Conservation (phyloP, 2,329 filamentous ascomycete genomes). For the Cercospora citrullina region DNA sequence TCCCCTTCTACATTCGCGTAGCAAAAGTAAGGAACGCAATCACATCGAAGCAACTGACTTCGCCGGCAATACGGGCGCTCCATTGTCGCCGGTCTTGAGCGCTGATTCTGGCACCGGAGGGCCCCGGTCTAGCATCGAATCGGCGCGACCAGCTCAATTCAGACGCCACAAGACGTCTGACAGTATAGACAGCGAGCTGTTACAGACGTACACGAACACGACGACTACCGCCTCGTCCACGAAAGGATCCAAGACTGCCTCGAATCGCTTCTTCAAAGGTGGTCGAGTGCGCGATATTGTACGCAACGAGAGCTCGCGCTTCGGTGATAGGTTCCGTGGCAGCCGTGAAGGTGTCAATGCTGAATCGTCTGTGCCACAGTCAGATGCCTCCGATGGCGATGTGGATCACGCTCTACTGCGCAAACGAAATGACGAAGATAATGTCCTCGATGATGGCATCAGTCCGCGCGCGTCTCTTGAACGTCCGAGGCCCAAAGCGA, state of each 20-base stretch:
- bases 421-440: slow-evolving; percentile 23
- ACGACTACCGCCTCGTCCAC: slow-evolving; percentile 15
- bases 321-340: slow-evolving; percentile 61
- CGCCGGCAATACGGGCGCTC: slow-evolving; percentile 22
- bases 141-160: slow-evolving; percentile 39
- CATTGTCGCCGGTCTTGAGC: slow-evolving; percentile 22
- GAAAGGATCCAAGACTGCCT: slow-evolving; percentile 53
- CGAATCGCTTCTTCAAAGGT: slow-evolving; percentile 76
- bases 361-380: slow-evolving; percentile 35
- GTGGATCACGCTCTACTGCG: slow-evolving; percentile 36
- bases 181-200: slow-evolving; percentile 49
- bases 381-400: slow-evolving; percentile 52
- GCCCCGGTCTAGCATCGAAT: slow-evolving; percentile 38
- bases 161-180: slow-evolving; percentile 44
- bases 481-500: slow-evolving; percentile 41
- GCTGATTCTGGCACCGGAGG: slow-evolving; percentile 15
- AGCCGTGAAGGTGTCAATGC: slow-evolving; percentile 50
- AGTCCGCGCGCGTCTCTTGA: slow-evolving; percentile 41
- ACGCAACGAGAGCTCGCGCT: slow-evolving; percentile 62
- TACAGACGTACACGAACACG: slow-evolving; percentile 29
- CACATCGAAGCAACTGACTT: slow-evolving; percentile 38
- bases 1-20: slow-evolving; percentile 44
- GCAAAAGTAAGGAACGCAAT: slow-evolving; percentile 40
- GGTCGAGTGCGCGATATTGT: slow-evolving; percentile 73
- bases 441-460: slow-evolving; percentile 36